Evolutionary conservation across 2,329 filamentous ascomycete species (phyloP), one percentile per base, ranked within the genome.

Genomic region (Onygenales sp.): DNA sequence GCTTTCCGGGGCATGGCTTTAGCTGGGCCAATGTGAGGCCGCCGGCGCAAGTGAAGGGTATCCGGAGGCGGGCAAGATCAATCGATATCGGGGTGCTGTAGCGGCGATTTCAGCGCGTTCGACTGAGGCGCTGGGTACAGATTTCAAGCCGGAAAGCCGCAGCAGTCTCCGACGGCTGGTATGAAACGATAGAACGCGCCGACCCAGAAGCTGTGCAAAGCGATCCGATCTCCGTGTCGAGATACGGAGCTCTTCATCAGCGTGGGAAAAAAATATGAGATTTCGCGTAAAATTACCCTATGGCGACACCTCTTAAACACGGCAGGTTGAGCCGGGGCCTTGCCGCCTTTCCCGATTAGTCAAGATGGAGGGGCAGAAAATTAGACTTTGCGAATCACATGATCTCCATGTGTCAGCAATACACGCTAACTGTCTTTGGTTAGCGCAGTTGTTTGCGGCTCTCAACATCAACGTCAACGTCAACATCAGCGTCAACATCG

Each of bases 1-100:
- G 73, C 73, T 63, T 76, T 76, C 59, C 72, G 69, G 57, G 69
- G 69, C 72, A 72, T 73, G 43, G 58, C 66, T 44, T 13, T 31
- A 39, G 39, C 8, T 11, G 48, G 21, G 13, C 11, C 11, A 33
- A 43, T 13, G 48, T 27, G 14, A 41, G 38, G 21, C n/a, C 33
- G 33, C 5, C 2, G 45, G 45, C 14, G 45, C 45, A 21, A 32
- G 27, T 32, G 44, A 5, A 17, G 2, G n/a, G 10, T 32, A 39
- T 39, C 13, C 9, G 9, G 36, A 39, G 9, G 13, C 36, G 9
- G 36, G 36, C 13, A 39, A 39, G 36, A 39, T 39, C 36, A 39
- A n/a, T n/a, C 9, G 6, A 39, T 39, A 10, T 39, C 36, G 36
- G 36, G 13, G 13, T 46, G 44, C 31, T 47, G 7, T 14, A 36